A percentile compares a stretch with the other conserved stretches of the same genome.
phyloP scores from a whole-genome alignment of 176 grass and related monocot species.

The Juncus inflexus region DNA sequence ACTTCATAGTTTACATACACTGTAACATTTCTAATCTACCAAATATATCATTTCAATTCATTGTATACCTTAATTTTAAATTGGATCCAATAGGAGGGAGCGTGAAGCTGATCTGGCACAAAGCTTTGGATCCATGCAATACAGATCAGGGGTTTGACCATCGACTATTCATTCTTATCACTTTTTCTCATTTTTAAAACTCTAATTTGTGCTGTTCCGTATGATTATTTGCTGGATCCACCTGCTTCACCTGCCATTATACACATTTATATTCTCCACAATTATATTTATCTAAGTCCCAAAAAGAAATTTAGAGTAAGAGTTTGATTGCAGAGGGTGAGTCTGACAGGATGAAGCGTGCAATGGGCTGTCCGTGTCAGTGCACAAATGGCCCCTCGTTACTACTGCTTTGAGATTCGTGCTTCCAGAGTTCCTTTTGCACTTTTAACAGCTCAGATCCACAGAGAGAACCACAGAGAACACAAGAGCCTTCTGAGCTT shows the following conservation, averaged over 20 bases:
- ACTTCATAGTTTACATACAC: too few relatives aligned
- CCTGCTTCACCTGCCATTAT: too few relatives aligned
- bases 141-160: slow-evolving; percentile 5
- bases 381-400: slow-evolving; percentile 9
- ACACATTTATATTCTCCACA: not conserved
- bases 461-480: not conserved
- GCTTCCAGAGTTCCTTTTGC: slow-evolving; percentile 16
- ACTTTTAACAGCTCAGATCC: slow-evolving; percentile 20
- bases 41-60: too few relatives aligned
- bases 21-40: too few relatives aligned
- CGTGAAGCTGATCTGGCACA: slow-evolving; percentile 26
- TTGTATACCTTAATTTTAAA: too few relatives aligned
- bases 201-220: too few relatives aligned
- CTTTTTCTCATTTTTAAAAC: not conserved
- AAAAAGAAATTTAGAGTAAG: not conserved
- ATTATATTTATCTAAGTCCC: not conserved
- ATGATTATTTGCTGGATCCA: too few relatives aligned
- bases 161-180: not conserved
- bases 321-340: not conserved
- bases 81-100: not conserved
- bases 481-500: too few relatives aligned
- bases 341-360: slow-evolving; percentile 10
- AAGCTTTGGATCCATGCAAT: slow-evolving; percentile 26
- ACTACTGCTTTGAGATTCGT: not conserved
- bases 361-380: slow-evolving; percentile 21